Evolutionary conservation across 306 rosid genomes (phyloP).

Genomic region (Acacia confusa): DNA sequence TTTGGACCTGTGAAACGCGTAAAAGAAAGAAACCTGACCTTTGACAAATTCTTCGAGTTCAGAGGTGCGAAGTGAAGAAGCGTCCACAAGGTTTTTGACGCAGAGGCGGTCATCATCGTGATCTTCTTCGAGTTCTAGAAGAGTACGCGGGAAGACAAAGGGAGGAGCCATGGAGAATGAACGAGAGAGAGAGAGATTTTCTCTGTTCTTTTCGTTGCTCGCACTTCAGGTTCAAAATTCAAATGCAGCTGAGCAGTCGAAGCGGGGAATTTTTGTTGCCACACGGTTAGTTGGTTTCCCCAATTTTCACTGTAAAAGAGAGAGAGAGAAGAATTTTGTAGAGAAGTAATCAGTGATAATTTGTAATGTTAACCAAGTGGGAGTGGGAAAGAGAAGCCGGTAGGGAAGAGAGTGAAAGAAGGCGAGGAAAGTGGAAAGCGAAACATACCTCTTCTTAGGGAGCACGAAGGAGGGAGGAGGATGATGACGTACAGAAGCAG

Average conservation of each 20-base stretch:
- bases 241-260: conserved; percentile 17
- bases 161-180: conserved; percentile 60
- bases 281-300: not conserved
- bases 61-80: conserved; percentile 57
- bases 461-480: not conserved
- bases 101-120: conserved; percentile 56
- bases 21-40: conserved; percentile 46
- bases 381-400: not conserved
- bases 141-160: conserved; percentile 72
- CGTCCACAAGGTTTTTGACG: conserved; percentile 48
- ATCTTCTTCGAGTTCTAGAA: conserved; percentile 66
- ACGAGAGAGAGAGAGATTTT: conserved; percentile 32
- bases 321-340: too few relatives aligned
- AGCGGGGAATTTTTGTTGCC: conserved; percentile 35
- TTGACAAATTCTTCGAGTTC: conserved; percentile 88
- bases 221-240: conserved; percentile 2
- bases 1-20: not conserved
- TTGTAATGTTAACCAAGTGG: not conserved
- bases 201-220: not conserved
- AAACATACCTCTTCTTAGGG: not conserved
- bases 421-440: not conserved
- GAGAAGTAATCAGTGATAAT: too few relatives aligned
- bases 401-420: not conserved
- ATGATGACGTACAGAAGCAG: not conserved
- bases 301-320: not conserved